Conservation (phyloP, 805 yeast genomes). For the Komagataella pseudopastoris region DNA sequence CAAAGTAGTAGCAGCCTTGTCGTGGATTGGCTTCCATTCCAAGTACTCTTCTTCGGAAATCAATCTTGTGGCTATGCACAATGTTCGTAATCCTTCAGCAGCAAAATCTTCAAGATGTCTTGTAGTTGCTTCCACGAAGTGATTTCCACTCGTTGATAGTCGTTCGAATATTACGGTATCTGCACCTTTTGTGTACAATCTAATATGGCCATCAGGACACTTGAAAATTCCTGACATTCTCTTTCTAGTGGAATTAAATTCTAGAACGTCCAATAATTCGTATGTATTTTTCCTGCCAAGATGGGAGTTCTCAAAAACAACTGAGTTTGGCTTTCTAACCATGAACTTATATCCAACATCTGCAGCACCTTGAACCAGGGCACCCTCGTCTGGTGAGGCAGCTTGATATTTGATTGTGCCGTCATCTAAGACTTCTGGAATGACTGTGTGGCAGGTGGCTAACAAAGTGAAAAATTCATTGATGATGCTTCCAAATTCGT, state of each 20-base stretch:
- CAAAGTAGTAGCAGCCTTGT: slow-evolving; percentile 73
- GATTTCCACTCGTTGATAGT: slow-evolving; percentile 43
- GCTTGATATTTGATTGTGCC: slow-evolving; percentile 87
- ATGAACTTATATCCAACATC: slow-evolving; percentile 72
- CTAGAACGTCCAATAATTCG: slow-evolving; percentile 83
- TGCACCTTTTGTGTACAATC: slow-evolving; percentile 92
- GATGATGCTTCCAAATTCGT: slow-evolving; percentile 23
- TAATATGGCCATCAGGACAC: slow-evolving; percentile 85
- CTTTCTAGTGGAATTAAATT: slow-evolving; percentile 93
- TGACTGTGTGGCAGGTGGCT: slow-evolving; percentile 94
- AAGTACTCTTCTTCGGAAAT: slow-evolving; percentile 68
- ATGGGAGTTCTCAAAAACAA: slow-evolving; percentile 43
- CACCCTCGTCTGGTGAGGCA: slow-evolving; percentile 99
- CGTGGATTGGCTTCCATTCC: slow-evolving; percentile 52
- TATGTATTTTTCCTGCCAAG: slow-evolving; percentile 43
- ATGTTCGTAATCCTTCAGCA: slow-evolving; percentile 85
- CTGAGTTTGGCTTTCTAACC: slow-evolving; percentile 74
- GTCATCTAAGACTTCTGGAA: slow-evolving; percentile 65
- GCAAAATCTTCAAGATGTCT: slow-evolving; percentile 94
- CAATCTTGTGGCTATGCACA: slow-evolving; percentile 81
- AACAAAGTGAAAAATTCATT: slow-evolving; percentile 72
- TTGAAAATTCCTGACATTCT: slow-evolving; percentile 94
- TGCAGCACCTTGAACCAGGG: slow-evolving; percentile 94
- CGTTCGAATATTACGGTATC: slow-evolving; percentile 92
- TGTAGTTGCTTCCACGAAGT: slow-evolving; percentile 72